phyloP scores from a whole-genome alignment of 495 filamentous ascomycete species.

The Aspergillus bertholletiae region DNA sequence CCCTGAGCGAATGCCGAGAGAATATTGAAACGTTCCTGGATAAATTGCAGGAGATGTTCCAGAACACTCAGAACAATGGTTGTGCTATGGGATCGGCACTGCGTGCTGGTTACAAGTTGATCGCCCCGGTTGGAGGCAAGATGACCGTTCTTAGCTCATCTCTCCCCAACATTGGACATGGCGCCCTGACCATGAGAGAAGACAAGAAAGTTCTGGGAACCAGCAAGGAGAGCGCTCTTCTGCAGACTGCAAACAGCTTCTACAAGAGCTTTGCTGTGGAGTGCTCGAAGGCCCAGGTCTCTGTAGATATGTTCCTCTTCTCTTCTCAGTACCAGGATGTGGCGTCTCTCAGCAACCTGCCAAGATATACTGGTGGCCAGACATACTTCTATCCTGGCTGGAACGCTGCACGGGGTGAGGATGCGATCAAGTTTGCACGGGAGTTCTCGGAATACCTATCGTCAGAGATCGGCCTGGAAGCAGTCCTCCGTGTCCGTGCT shows the following conservation, averaged over 20 bases:
- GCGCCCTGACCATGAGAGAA: conserved; percentile 89
- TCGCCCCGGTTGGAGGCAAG: conserved; percentile 90
- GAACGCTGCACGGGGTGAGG: conserved; percentile 89
- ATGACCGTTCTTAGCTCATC: conserved; percentile 85
- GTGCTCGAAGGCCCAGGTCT: conserved; percentile 97
- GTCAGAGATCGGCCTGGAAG: conserved; percentile 92
- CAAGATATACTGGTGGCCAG: conserved; percentile 94
- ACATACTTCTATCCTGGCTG: conserved; percentile 98
- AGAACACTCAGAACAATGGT: conserved; percentile 78
- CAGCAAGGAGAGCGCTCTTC: conserved; percentile 78
- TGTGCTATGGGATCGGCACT: conserved; percentile 94
- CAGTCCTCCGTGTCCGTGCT: conserved; percentile 90
- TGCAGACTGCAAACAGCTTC: conserved; percentile 91
- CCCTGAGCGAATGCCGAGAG: conserved; percentile 79
- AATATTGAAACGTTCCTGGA: conserved; percentile 89
- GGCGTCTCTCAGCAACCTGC: conserved; percentile 88
- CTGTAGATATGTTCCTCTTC: conserved; percentile 99
- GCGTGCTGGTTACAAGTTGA: conserved; percentile 90
- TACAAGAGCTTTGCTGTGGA: conserved; percentile 99
- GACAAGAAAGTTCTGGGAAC: conserved; percentile 96
- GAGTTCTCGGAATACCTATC: conserved; percentile 97
- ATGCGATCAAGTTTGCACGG: conserved; percentile 93
- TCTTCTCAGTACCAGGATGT: conserved; percentile 97
- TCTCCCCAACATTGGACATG: conserved; percentile 85
- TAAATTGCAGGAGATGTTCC: conserved; percentile 95